These are phyloP conservation scores for Lactarius sp. DNA, from an alignment of 768 basidiomycete genomes.

Conservation along the genomic window DNA sequence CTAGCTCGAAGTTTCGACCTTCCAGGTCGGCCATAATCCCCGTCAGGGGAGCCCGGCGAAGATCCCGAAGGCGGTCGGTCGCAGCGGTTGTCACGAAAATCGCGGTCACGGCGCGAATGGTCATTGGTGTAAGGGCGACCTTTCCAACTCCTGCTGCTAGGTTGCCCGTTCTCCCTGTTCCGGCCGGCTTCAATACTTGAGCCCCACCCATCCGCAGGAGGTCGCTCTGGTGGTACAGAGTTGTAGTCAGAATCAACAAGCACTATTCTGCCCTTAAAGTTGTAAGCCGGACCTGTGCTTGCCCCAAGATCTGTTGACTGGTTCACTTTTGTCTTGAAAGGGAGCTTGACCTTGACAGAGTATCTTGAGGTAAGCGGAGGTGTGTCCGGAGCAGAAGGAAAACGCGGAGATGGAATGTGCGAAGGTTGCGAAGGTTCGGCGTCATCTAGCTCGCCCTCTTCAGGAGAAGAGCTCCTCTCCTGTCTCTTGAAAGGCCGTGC, in stretches of 20 bases:
- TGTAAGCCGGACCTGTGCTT: not conserved
- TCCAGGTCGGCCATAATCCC: slow-evolving; percentile 5
- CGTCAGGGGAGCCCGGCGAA: slow-evolving; percentile 13
- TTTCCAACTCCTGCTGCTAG: slow-evolving; percentile 13
- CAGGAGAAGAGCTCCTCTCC: slow-evolving; percentile 54
- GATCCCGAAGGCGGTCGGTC: slow-evolving; percentile 15
- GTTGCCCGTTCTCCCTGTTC: slow-evolving; percentile 11
- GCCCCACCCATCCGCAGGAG: not conserved
- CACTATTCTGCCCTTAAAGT: not conserved
- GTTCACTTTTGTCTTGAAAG: slow-evolving; percentile 56
- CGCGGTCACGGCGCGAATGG: slow-evolving; percentile 7
- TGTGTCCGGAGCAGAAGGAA: slow-evolving; percentile 30
- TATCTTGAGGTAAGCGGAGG: slow-evolving; percentile 32
- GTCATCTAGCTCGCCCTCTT: slow-evolving; percentile 82
- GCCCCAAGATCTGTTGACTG: not conserved
- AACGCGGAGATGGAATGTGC: slow-evolving; percentile 22
- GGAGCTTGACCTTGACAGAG: slow-evolving; percentile 57
- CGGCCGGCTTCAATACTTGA: not conserved
- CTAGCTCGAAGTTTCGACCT: slow-evolving; percentile 13
- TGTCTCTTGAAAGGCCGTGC: slow-evolving; percentile 51
- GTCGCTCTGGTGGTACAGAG: slow-evolving; percentile 1
- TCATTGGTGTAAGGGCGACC: slow-evolving; percentile 7
- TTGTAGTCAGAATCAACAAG: not conserved
- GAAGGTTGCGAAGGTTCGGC: slow-evolving; percentile 30
- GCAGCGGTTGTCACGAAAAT: slow-evolving; percentile 9